Base-by-base conservation (phyloP, 495 filamentous ascomycete genomes). In the Aspergillus avenaceus region DNA sequence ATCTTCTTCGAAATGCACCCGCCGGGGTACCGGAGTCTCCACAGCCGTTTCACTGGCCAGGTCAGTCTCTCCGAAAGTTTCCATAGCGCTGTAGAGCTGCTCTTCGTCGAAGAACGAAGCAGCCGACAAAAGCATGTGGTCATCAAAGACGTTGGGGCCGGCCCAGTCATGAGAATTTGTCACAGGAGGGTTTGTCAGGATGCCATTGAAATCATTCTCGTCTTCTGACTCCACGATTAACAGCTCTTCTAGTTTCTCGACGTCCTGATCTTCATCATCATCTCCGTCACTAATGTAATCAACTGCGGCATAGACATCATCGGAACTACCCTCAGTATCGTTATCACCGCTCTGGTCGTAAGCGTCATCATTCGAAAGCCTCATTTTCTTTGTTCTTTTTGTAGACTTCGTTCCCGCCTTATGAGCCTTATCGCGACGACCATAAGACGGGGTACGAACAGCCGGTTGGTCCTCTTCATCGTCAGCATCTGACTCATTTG, bases 231-330 rank as follows among this genome's bases (percentile, higher is more conserved):
- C 73, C 41, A 88, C 74, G 43, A 90, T 87, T 55, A 83, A 76
- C 61, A 82, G 69, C 69, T 88, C 87, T 76, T 93, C 87, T 56
- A 80, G 71, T 67, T 82, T 79, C 56, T 84, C 77, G 22, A 90
- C 76, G 71, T 84, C 81, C 60, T 83, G 77, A 55, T 90, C 86
- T 64, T 89, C 85, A 43, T 87, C 85, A 52, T 88, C 55, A 8
- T 53, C 85, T 8, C 78, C 85, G 41, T 91, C 88, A 47, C 80
- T 85, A 51, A 95, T 85, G 29, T 87, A 80, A 55, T 91, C 84
- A 27, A 92, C 83, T 14, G 76, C 87, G 12, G 84, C 84, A 62
- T 91, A 89, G 29, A 80, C 77, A 58, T 86, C 84, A 55, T 90
- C 85, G 29, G 73, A 74, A 55, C 64, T 68, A 11, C 72, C 69